These are phyloP conservation scores for Tetracladium marchalianum DNA, from an alignment of 495 filamentous ascomycete genomes.

Conservation along the genomic window DNA sequence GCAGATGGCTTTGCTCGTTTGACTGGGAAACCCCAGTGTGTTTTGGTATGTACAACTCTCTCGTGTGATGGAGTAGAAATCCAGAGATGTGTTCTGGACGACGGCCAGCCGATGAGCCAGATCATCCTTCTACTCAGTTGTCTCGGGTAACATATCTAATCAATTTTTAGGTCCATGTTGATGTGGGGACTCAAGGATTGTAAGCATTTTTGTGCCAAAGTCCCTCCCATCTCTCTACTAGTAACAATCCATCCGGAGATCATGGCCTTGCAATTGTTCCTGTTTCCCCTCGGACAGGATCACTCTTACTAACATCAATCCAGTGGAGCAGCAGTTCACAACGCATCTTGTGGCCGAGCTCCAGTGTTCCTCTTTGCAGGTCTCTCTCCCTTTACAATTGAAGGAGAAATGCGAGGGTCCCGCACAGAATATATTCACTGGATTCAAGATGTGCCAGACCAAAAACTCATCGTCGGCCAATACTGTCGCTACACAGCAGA, in stretches of 20 bases:
- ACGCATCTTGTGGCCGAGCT: conserved; percentile 74
- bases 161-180: conserved; percentile 59
- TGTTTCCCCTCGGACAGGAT: conserved; percentile 19
- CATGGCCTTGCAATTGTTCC: no score
- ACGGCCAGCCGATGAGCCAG: no score
- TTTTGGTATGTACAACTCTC: conserved; percentile 38
- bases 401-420: conserved; percentile 81
- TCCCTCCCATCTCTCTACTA: no score
- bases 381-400: conserved; percentile 78
- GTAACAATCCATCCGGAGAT: no score
- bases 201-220: no score
- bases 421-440: conserved; percentile 96
- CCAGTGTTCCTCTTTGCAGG: conserved; percentile 90
- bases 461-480: conserved; percentile 82
- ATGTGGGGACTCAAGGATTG: conserved; percentile 85
- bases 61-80: no score
- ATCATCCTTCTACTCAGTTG: no score
- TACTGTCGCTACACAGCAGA: conserved; percentile 92
- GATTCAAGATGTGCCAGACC: conserved; percentile 94
- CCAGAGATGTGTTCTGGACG: no score
- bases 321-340: conserved; percentile 77
- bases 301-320: no score
- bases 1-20: conserved; percentile 89
- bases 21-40: conserved; percentile 76
- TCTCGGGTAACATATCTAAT: no score